Base-by-base conservation (phyloP, 179 eudicot species). In the Vitellaria paradoxa region DNA sequence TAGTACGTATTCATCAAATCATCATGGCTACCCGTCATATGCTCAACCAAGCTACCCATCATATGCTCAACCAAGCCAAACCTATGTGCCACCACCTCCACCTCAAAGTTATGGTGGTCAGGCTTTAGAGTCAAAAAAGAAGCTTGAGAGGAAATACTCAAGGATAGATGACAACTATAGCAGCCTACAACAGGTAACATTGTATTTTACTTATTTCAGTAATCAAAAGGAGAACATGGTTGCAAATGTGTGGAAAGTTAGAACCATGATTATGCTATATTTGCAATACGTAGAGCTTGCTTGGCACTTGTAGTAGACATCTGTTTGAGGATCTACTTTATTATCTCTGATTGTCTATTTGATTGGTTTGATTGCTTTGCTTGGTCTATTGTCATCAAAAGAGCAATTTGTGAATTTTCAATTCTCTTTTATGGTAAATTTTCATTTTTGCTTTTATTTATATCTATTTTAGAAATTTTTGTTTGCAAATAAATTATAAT, bases 81-180 rank as follows among this genome's bases (percentile, higher is more conserved):
- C 70, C 37, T 87, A 84, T 81, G 74, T 80, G 18, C 77, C 80
- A 7, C 61, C 77, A 30, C 71, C 86, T 84, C 73, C 82, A 52
- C 50, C 75, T 56, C 83, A 83, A 76, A 55, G 68, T 69, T 85
- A 82, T 78, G 85, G 83, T 60, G 78, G 74, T 21, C 75, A 77
- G 45, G 67, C 80, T 23, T 80, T 86, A 26, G 83, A 74, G 53
- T 56, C 78, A 21, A 82, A 62, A 71, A 80, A 45, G 70, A 76
- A 24, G 68, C 79, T 83, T 47, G 88, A 85, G 83, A 85, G 83
- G 70, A 87, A 87, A 72, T 87, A 14, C 61, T 85, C 90, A 52
- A 83, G 63, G 76, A 87, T 87, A 70, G 90, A 84, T 73, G 90
- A 87, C 67, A 69, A 85, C 73, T 87, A 77, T 76, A 74, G 12